Percentiles rank a stretch among this genome's conserved stretches.
These are phyloP conservation scores for Extremus antarcticus DNA, from an alignment of 495 filamentous ascomycete genomes.

Conservation along the genomic window DNA sequence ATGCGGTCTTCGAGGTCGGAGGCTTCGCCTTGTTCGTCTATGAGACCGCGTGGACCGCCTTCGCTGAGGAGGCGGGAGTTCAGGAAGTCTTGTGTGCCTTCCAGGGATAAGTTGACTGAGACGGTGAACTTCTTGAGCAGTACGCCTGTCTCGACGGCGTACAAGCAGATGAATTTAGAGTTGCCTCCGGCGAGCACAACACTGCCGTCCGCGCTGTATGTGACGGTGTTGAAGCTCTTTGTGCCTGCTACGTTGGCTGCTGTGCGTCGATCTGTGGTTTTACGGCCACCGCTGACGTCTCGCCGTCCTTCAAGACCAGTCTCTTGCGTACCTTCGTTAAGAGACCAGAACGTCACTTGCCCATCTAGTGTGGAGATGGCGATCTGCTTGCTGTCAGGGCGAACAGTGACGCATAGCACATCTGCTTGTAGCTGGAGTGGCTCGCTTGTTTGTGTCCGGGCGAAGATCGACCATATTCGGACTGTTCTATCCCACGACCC, in stretches of 20 bases:
- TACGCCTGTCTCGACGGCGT: conserved; percentile 77
- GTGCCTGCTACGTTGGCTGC: conserved; percentile 83
- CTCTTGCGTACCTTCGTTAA: conserved; percentile 74
- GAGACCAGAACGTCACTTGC: conserved; percentile 88
- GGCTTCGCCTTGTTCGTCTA: conserved; percentile 78
- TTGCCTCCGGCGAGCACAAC: conserved; percentile 85
- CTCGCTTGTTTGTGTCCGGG: conserved; percentile 85
- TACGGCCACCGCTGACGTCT: conserved; percentile 87
- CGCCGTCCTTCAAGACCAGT: conserved; percentile 74
- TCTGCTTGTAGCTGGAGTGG: conserved; percentile 84
- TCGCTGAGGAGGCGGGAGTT: conserved; percentile 87
- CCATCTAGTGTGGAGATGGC: conserved; percentile 90
- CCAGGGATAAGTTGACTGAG: conserved; percentile 82
- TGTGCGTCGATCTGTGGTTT: conserved; percentile 71
- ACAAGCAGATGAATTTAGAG: conserved; percentile 95
- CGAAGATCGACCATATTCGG: conserved; percentile 90
- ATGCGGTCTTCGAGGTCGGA: conserved; percentile 80
- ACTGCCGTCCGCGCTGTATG: conserved; percentile 81
- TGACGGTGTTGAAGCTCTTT: conserved; percentile 78
- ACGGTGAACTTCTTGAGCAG: conserved; percentile 92
- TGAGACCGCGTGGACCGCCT: conserved; percentile 68
- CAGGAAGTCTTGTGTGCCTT: conserved; percentile 92
- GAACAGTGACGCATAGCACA: conserved; percentile 73
- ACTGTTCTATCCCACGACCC: conserved; percentile 95
- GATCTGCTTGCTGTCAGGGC: conserved; percentile 82